These are phyloP conservation scores for Tricholoma matsutake DNA, from an alignment of 768 basidiomycete genomes.

Conservation along the genomic window DNA sequence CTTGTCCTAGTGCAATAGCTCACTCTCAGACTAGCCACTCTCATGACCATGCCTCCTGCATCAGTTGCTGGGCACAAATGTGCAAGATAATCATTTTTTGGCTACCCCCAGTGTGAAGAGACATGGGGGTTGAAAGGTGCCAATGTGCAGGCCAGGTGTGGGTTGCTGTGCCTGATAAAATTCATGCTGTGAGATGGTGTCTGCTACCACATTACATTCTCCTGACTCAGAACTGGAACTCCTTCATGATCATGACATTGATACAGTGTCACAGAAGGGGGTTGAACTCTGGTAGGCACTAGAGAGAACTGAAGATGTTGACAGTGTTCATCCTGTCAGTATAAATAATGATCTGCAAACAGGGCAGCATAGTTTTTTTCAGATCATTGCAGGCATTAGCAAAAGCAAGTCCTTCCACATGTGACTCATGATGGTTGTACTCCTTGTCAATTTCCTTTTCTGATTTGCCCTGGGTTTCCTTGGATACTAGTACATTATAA, in stretches of 20 bases:
- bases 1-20: neutral
- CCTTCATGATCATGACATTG: neutral
- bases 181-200: neutral
- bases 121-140: neutral
- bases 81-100: neutral
- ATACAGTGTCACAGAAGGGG: neutral
- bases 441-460: too few species aligned
- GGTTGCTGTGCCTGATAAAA: neutral
- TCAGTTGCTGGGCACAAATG: neutral
- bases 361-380: too few species aligned
- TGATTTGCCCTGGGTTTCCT: too few species aligned
- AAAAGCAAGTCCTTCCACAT: too few species aligned
- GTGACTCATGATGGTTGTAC: too few species aligned
- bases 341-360: too few species aligned
- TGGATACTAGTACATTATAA: too few species aligned
- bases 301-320: too few species aligned
- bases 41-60: neutral
- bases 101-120: neutral
- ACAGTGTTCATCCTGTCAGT: too few species aligned
- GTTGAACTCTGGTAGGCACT: too few species aligned
- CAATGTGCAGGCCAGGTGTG: neutral
- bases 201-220: neutral
- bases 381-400: too few species aligned
- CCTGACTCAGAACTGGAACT: neutral
- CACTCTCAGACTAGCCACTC: neutral